Evolutionary conservation across 306 rosid species (phyloP).

Genomic region (Elaeagnus macrophylla): DNA sequence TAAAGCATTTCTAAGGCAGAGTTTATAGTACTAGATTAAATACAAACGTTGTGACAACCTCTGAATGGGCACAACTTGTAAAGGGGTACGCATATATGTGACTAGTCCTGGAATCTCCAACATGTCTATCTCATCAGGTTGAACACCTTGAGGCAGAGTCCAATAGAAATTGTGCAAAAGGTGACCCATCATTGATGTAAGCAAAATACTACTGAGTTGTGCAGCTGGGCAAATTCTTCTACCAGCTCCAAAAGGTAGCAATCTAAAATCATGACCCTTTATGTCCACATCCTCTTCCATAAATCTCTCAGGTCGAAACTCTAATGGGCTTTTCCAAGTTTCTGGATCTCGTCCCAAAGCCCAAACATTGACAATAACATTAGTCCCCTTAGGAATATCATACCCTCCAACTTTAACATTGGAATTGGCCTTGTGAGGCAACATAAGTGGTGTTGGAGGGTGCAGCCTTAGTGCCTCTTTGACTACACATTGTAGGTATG

Average conservation of each 20-base stretch:
- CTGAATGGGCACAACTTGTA: constrained; percentile 55
- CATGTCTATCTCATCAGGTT: constrained; percentile 65
- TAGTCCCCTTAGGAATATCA: constrained; percentile 73
- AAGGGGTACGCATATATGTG: constrained; percentile 65
- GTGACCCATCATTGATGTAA: constrained; percentile 77
- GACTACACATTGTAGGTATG: constrained; percentile 61
- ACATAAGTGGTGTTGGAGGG: constrained; percentile 94
- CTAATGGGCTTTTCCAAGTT: constrained; percentile 52
- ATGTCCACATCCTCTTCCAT: constrained; percentile 84
- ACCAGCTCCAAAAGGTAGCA: constrained; percentile 80
- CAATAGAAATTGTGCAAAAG: constrained; percentile 71
- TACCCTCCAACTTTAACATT: constrained; percentile 74
- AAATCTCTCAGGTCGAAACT: constrained; percentile 77
- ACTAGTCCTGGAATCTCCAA: constrained; percentile 70
- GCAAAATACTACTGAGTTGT: constrained; percentile 71
- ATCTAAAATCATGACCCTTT: constrained; percentile 77
- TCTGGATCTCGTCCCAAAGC: constrained; percentile 71
- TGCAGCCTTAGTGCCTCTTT: constrained; percentile 75
- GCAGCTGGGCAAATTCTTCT: constrained; percentile 82
- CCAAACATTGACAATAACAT: constrained; percentile 84
- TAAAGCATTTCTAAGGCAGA: no score
- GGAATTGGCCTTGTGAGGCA: constrained; percentile 72
- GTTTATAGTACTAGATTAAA: no score
- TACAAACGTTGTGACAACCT: constrained; percentile 59
- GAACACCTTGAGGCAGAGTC: constrained; percentile 38